These are phyloP conservation scores for Boehmeria nivea DNA, from an alignment of 306 rosid genomes.

Conservation along the genomic window DNA sequence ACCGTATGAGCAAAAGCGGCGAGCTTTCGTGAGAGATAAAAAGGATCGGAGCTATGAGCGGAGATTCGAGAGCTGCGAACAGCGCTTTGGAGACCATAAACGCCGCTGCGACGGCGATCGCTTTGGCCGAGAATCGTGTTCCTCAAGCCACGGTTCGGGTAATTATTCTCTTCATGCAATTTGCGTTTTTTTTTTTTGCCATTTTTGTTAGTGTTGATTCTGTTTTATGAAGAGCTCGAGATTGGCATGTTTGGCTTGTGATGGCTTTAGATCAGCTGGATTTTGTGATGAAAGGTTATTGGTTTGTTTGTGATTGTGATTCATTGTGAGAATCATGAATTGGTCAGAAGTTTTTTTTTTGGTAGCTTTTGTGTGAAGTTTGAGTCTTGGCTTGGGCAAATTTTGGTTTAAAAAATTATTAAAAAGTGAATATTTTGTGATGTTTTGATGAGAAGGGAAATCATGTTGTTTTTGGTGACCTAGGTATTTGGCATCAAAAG, in stretches of 20 bases:
- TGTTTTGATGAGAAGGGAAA: no score
- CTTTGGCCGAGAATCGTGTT: slow-evolving; percentile 52
- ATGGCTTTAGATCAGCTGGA: slow-evolving; percentile 15
- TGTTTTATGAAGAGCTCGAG: background rate
- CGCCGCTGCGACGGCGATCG: slow-evolving; percentile 93
- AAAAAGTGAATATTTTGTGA: no score
- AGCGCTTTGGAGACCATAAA: slow-evolving; percentile 71
- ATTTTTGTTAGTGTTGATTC: background rate
- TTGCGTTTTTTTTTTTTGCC: background rate
- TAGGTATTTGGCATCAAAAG: no score
- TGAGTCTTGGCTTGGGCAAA: no score
- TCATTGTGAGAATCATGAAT: no score
- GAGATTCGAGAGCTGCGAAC: slow-evolving; percentile 35
- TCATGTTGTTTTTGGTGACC: no score
- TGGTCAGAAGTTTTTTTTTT: no score
- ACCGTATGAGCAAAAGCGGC: slow-evolving; percentile 3
- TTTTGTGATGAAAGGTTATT: no score
- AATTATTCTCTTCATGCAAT: background rate
- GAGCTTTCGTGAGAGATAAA: slow-evolving; percentile 11
- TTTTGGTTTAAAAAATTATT: no score
- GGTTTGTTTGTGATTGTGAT: no score
- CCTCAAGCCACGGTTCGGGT: slow-evolving; percentile 64
- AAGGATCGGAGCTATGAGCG: slow-evolving; percentile 46
- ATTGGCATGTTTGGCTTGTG: slow-evolving; percentile 6
- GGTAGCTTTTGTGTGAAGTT: no score